Conservation (phyloP, 345 rosid genomes). For the Eucalyptus pauciflora region DNA sequence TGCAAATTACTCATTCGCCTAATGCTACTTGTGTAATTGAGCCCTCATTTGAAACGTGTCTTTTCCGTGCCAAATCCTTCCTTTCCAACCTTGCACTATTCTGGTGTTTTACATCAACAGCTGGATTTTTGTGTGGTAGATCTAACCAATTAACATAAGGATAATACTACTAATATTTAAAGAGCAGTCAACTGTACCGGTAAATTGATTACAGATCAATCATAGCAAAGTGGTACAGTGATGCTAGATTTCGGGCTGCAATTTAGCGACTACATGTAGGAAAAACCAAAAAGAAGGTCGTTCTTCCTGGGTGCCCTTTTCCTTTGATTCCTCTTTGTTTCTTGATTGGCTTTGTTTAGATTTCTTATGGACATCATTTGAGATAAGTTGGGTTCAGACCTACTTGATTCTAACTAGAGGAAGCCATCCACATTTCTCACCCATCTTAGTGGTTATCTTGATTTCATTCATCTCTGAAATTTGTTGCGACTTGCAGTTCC, state of each 20-base stretch:
- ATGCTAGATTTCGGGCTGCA: background rate
- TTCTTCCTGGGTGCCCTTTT: background rate
- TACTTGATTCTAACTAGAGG: background rate
- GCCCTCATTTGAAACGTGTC: background rate
- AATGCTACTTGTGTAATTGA: background rate
- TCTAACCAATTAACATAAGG: background rate
- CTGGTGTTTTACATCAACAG: background rate
- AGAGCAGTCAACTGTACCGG: background rate
- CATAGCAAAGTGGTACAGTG: background rate
- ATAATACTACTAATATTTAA: background rate
- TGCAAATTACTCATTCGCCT: background rate
- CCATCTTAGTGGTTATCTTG: background rate
- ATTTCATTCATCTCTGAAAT: background rate
- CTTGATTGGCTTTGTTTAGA: background rate
- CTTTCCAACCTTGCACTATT: background rate
- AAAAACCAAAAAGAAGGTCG: background rate
- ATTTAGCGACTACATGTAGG: background rate
- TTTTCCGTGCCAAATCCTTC: background rate
- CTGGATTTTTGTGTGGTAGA: background rate
- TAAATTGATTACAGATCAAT: background rate
- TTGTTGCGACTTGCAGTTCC: conserved; percentile 48
- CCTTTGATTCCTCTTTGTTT: background rate
- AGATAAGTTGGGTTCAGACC: background rate
- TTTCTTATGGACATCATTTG: background rate
- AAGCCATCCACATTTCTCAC: background rate